Base-by-base conservation (phyloP, 1,284 basidiomycete species). In the Mycena citricolor region DNA sequence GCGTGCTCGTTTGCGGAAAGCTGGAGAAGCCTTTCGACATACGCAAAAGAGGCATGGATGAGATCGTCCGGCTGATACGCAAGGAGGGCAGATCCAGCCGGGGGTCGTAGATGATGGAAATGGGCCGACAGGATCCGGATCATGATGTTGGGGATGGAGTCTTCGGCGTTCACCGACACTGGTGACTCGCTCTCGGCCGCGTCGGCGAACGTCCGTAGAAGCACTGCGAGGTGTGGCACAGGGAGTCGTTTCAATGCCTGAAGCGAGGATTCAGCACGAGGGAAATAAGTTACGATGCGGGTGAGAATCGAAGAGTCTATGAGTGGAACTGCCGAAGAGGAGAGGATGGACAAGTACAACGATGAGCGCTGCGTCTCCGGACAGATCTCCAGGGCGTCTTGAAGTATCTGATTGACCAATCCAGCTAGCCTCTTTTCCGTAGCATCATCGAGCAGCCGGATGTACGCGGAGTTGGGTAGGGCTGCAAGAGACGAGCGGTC, bases 21-120 rank as follows among this genome's bases (percentile, higher is more conserved):
- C 8, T 51, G 44, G 2, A 74, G 54, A 22, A 76, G 60, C 38
- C 64, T 61, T 23, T 59, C 58, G 14, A 66, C 38, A 21, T 63
- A 55, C 21, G 37, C 22, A 39, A 70, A 69, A 10, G 62, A 34
- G 10, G 56, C 45, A 13, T 56, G 52, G 21, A 70, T 55, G n/a
- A 68, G 53, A 22, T 38, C 31, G 20, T 61, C 63, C 3, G 68
- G 65, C 20, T 32, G 26, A 44, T 63, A 66, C 8, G 46, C 52
- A 38, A 63, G 42, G n/a, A 53, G 49, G 28, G 29, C 41, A 35
- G 58, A 51, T 24, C 59, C 61, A 25, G 56, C 40, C 40, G 57
- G 64, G 31, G 49, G 57, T 39, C 52, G 53, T 25, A 52, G 32
- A 25, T 35, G 25, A 50, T 35, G 30, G 8, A 65, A 43, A 24